A percentile compares a stretch with the other conserved stretches of the same genome.
phyloP scores from a whole-genome alignment of 805 yeast genomes.

The Pichia membranifaciens region DNA sequence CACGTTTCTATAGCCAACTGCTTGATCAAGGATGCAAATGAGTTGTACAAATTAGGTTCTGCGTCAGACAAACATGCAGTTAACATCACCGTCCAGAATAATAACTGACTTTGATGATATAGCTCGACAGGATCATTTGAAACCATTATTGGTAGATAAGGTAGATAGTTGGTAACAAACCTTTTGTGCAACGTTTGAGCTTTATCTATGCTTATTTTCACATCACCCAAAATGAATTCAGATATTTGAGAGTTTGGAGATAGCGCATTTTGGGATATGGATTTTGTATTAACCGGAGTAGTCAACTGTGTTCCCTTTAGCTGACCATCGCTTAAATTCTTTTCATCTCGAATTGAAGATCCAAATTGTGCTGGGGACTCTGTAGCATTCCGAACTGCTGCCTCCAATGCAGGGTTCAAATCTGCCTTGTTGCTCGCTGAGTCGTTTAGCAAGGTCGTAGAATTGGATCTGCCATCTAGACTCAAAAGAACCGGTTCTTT shows the following conservation, averaged over 20 bases:
- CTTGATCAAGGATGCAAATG: slow-evolving; percentile 70
- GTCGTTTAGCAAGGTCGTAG: slow-evolving; percentile 36
- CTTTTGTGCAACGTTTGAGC: slow-evolving; percentile 69
- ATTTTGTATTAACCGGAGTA: slow-evolving; percentile 18
- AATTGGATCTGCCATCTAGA: slow-evolving; percentile 26
- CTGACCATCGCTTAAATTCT: neutral
- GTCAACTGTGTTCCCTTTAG: slow-evolving; percentile 4
- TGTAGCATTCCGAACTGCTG: slow-evolving; percentile 35
- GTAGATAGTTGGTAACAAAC: slow-evolving; percentile 62
- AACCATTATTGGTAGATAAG: slow-evolving; percentile 73
- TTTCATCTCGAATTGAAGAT: neutral
- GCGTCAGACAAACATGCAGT: slow-evolving; percentile 86
- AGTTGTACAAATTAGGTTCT: slow-evolving; percentile 73
- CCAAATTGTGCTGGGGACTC: slow-evolving; percentile 22
- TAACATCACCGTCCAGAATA: slow-evolving; percentile 87
- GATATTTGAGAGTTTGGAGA: slow-evolving; percentile 33
- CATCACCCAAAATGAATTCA: slow-evolving; percentile 75
- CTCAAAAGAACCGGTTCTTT: slow-evolving; percentile 39
- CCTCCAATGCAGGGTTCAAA: slow-evolving; percentile 39
- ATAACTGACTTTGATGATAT: slow-evolving; percentile 73
- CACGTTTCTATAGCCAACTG: slow-evolving; percentile 88
- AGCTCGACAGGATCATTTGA: slow-evolving; percentile 68
- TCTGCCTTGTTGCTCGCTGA: slow-evolving; percentile 37
- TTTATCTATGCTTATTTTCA: slow-evolving; percentile 54
- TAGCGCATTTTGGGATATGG: slow-evolving; percentile 17